Base-by-base conservation (phyloP, 2,329 filamentous ascomycete species). In the Sphaerostilbella broomeana region DNA sequence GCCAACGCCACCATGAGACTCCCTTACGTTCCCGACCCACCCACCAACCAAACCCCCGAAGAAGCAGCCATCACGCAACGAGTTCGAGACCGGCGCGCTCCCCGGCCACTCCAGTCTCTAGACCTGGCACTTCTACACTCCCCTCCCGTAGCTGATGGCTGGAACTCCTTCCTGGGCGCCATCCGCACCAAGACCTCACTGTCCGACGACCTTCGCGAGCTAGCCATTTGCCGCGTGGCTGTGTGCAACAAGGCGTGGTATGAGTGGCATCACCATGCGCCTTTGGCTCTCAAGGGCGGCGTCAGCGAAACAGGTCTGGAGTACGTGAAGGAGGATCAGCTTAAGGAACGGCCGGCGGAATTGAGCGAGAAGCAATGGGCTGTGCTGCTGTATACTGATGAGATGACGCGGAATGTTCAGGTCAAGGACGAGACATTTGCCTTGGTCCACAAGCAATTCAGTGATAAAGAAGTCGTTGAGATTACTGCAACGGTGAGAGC, bases 171-270 rank as follows among this genome's bases (percentile, higher is more conserved):
- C 58, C 70, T 85, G 9, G 80, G 79, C 43, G 76, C 77, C 18
- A 60, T 81, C 22, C 72, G 78, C 47, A 77, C 74, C 28, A 62
- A 63, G 47, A 74, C 75, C 17, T 56, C 53, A 4, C 52, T 81
- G 5, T 39, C 62, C 4, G 70, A 68, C 34, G 70, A 75, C 50
- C 55, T 87, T 38, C 79, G 84, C 49, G 86, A 94, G 67, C 69
- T 89, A 13, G 81, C 84, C 48, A 89, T 94, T 51, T 86, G 79
- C 53, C 75, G 86, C 34, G 84, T 94, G 11, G 87, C 87, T 10
- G 79, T 83, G 12, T 73, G 86, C 52, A 94, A 94, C 62, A 62
- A 72, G 13, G 87, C 87, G 2, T 86, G 83, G 79, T 94, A 88
- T 61, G 87, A 94, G 60, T 94, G 85, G 86, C 74, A 67, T 24